These are phyloP conservation scores for Deuterostichococcus epilithicus DNA, from an alignment of 139 green algal genomes.

Conservation along the genomic window DNA sequence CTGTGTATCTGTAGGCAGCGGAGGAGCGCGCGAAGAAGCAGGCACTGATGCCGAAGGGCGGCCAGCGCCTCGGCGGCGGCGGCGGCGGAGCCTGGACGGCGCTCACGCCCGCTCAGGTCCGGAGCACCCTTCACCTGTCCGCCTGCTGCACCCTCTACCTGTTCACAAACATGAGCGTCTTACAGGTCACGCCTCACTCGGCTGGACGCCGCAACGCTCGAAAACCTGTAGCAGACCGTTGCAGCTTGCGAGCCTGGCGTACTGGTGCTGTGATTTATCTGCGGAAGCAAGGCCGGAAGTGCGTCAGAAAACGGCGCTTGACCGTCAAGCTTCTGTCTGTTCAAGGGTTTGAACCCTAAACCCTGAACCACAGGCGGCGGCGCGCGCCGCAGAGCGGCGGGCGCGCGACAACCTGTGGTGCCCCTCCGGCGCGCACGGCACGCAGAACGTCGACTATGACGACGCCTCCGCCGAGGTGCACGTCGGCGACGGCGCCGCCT, in stretches of 20 bases:
- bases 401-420: conserved; percentile 51
- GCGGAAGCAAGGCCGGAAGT: too few relatives aligned
- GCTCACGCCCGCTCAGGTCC: conserved; percentile 42
- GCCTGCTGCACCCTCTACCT: neutral
- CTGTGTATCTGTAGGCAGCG: conserved; percentile 26
- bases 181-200: neutral
- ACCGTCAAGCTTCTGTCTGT: too few relatives aligned
- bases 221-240: too few relatives aligned
- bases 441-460: neutral
- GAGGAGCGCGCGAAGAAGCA: conserved; percentile 31
- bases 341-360: neutral
- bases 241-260: too few relatives aligned
- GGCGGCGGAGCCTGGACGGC: neutral
- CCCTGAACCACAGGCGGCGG: conserved; percentile 35
- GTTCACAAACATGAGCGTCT: too few relatives aligned
- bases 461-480: neutral
- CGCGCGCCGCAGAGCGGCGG: conserved; percentile 48
- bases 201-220: too few relatives aligned
- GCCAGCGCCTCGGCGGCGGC: conserved; percentile 37
- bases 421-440: conserved; percentile 4
- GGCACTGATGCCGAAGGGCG: conserved; percentile 31
- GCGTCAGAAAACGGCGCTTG: too few relatives aligned
- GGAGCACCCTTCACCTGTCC: too few relatives aligned
- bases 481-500: neutral
- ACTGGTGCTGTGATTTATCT: neutral